These are phyloP conservation scores for Xylariaceae sp. DNA, from an alignment of 2,329 filamentous ascomycete species.

Conservation along the genomic window DNA sequence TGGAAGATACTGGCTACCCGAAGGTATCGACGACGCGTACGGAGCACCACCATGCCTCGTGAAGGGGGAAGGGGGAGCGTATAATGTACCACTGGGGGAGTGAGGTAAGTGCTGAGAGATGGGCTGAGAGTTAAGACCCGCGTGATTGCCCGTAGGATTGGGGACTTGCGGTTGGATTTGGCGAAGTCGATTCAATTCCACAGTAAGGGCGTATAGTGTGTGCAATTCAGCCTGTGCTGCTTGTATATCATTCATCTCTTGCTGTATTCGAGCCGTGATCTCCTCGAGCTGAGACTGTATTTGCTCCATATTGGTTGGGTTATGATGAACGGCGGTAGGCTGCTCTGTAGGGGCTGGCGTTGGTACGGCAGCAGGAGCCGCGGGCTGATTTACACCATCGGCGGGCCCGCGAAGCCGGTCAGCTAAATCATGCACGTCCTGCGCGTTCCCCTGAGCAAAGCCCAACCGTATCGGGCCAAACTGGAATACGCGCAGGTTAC, in stretches of 20 bases:
- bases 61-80: constrained; percentile 38
- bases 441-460: constrained; percentile 63
- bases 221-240: constrained; percentile 62
- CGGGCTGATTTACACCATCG: constrained; percentile 26
- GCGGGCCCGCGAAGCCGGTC: constrained; percentile 52
- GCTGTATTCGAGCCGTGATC: constrained; percentile 62
- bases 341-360: constrained; percentile 7
- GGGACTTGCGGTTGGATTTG: constrained; percentile 39
- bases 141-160: constrained; percentile 13
- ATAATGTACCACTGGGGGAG: constrained; percentile 30
- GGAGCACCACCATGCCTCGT: constrained; percentile 43
- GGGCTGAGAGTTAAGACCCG: constrained; percentile 17
- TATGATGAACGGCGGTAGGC: constrained; percentile 6
- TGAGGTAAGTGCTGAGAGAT: constrained; percentile 17
- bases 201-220: constrained; percentile 60
- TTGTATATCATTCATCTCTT: constrained; percentile 59
- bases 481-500: constrained; percentile 58
- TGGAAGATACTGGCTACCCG: constrained; percentile 56
- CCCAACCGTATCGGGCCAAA: constrained; percentile 70
- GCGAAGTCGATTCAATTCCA: constrained; percentile 62
- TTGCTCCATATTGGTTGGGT: constrained; percentile 27
- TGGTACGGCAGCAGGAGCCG: constrained; percentile 14
- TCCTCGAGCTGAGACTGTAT: constrained; percentile 58
- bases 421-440: constrained; percentile 61
- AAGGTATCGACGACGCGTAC: constrained; percentile 47